Evolutionary conservation across 495 filamentous ascomycete genomes (phyloP).

Genomic region (Cercophora sp.): DNA sequence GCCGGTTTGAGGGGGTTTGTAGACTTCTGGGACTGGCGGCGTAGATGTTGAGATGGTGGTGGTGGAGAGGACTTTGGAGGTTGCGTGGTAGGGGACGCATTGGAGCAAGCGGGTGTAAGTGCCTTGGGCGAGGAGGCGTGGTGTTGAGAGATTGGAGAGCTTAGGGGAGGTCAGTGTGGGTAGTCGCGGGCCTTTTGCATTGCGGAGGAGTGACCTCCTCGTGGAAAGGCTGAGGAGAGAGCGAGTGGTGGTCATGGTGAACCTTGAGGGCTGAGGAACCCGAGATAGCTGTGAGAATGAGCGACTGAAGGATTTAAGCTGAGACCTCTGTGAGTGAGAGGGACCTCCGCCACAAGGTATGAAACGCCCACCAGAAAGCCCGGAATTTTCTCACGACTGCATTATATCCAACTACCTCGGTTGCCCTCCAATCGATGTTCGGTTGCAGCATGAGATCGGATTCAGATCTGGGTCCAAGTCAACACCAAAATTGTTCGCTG

Average conservation of each 20-base stretch:
- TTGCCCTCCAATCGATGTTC: no score
- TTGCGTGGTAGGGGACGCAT: conserved; percentile 21
- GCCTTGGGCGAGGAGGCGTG: conserved; percentile 13
- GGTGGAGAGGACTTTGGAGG: conserved; percentile 19
- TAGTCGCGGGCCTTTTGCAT: neutral
- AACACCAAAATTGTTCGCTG: no score
- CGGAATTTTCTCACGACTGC: no score
- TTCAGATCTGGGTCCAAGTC: no score
- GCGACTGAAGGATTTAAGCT: no score
- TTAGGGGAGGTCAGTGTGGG: neutral
- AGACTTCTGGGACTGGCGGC: conserved; percentile 29
- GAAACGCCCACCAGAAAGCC: no score
- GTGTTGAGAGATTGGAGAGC: conserved; percentile 5
- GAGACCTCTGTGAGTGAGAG: no score
- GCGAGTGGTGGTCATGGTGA: conserved; percentile 15
- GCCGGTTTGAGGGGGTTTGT: conserved; percentile 68
- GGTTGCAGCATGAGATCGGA: no score
- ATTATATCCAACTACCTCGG: no score
- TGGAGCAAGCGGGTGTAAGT: conserved; percentile 3
- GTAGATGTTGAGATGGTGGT: neutral
- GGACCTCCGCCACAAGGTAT: no score
- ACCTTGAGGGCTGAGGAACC: neutral
- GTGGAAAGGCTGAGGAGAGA: conserved; percentile 11
- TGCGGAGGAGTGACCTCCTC: conserved; percentile 15
- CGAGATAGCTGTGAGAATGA: no score